phyloP scores from a whole-genome alignment of 805 yeast genomes.

The Komagataella phaffii region DNA sequence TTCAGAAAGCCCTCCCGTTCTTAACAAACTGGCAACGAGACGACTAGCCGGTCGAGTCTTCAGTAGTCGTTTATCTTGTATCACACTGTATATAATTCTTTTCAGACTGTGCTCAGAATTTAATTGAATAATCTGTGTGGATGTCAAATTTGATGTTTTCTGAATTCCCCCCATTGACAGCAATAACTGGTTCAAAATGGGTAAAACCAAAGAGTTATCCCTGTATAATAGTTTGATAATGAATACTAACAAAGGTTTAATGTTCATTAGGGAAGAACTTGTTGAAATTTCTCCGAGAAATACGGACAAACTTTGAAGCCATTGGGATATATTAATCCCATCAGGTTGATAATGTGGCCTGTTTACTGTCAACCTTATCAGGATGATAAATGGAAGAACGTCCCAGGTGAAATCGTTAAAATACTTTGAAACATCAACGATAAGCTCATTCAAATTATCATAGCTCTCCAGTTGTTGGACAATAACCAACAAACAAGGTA shows the following conservation, averaged over 20 bases:
- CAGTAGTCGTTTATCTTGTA: constrained; percentile 43
- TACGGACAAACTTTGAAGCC: constrained; percentile 75
- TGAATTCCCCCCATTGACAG: constrained; percentile 71
- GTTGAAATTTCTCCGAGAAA: constrained; percentile 67
- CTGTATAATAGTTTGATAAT: constrained; percentile 49
- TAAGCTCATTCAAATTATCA: constrained; percentile 67
- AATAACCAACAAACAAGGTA: constrained; percentile 59
- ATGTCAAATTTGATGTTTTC: constrained; percentile 51
- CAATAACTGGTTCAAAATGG: constrained; percentile 55
- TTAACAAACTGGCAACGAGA: constrained; percentile 31
- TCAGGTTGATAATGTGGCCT: constrained; percentile 57
- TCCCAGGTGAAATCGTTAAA: constrained; percentile 80
- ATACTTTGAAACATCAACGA: constrained; percentile 66
- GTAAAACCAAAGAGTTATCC: constrained; percentile 44
- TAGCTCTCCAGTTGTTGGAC: constrained; percentile 83
- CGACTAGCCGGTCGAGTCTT: constrained; percentile 32
- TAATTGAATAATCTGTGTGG: constrained; percentile 48
- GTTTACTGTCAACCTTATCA: constrained; percentile 59
- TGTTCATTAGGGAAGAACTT: constrained; percentile 37
- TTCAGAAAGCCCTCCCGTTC: constrained; percentile 39
- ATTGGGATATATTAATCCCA: constrained; percentile 68
- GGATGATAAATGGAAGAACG: constrained; percentile 57
- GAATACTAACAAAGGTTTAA: constrained; percentile 47
- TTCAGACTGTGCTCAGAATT: constrained; percentile 52
- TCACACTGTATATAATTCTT: constrained; percentile 37